phyloP scores from a whole-genome alignment of 2,329 filamentous ascomycete genomes.

The Apiospora arundinis region DNA sequence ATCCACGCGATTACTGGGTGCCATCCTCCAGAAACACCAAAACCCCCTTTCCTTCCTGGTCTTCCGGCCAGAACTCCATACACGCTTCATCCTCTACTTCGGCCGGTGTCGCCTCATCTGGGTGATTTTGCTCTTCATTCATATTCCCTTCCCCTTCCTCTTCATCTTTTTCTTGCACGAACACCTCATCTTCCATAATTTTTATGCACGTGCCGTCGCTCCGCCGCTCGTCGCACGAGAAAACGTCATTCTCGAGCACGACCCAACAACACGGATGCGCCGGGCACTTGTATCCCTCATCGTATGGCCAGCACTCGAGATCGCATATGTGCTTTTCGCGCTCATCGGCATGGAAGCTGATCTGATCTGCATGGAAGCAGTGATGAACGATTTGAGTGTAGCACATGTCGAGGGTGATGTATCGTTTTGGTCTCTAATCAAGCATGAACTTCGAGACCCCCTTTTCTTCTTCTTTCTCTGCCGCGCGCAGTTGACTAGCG shows the following conservation, averaged over 20 bases:
- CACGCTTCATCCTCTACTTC: background rate
- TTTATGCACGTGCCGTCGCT: background rate
- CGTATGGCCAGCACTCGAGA: background rate
- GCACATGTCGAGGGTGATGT: background rate
- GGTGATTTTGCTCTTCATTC: background rate
- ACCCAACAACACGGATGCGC: constrained; percentile 1
- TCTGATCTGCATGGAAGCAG: background rate
- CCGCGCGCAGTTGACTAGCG: background rate
- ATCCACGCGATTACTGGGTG: background rate
- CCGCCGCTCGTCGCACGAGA: background rate
- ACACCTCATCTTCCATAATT: constrained; percentile 9
- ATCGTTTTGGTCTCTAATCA: background rate
- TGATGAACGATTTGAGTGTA: constrained; percentile 6
- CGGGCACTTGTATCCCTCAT: constrained; percentile 4
- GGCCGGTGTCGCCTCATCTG: background rate
- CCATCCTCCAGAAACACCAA: constrained; percentile 8
- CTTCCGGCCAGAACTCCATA: constrained; percentile 12
- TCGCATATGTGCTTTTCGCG: background rate
- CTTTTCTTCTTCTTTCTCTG: background rate
- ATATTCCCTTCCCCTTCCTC: background rate
- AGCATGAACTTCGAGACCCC: background rate
- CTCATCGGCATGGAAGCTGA: constrained; percentile 8
- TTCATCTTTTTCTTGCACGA: background rate
- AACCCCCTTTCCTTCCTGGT: background rate
- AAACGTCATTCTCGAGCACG: background rate